A percentile compares a stretch with the other conserved stretches of the same genome.
phyloP scores from a whole-genome alignment of 257 asterid species.

The Fraxinus excelsior region DNA sequence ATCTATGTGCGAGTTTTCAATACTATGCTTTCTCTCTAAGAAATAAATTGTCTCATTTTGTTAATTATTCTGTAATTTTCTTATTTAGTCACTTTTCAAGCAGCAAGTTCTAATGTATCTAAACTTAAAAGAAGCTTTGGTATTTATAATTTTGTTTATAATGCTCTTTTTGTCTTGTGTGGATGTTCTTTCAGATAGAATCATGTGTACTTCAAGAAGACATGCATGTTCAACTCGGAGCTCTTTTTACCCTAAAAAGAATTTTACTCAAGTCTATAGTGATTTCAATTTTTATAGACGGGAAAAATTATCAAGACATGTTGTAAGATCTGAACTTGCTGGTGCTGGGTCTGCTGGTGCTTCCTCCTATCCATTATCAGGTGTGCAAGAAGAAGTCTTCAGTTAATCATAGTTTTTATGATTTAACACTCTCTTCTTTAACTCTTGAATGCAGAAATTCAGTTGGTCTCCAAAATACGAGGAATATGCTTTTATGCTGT shows the following conservation, averaged over 20 bases:
- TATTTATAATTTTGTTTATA: neutral
- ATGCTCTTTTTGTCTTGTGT: conserved; percentile 13
- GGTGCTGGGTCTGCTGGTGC: conserved; percentile 67
- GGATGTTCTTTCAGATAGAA: conserved; percentile 41
- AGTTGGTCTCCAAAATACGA: conserved; percentile 62
- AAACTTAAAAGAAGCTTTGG: neutral
- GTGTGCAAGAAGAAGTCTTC: conserved; percentile 35
- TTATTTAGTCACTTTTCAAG: neutral
- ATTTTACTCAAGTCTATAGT: conserved; percentile 28
- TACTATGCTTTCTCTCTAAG: neutral
- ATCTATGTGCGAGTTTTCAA: neutral
- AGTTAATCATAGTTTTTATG: conserved; percentile 6
- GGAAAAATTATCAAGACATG: conserved; percentile 42
- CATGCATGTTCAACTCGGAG: conserved; percentile 32
- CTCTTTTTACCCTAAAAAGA: conserved; percentile 35
- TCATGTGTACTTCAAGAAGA: conserved; percentile 28
- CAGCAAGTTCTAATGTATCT: neutral
- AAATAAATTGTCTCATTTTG: neutral
- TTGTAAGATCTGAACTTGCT: conserved; percentile 70
- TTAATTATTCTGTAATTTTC: neutral
- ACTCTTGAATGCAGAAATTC: conserved; percentile 51
- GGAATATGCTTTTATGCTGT: conserved; percentile 74
- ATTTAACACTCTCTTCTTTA: conserved; percentile 16
- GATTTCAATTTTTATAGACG: conserved; percentile 28
- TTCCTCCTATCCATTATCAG: conserved; percentile 61